Conservation (phyloP, 2,329 filamentous ascomycete genomes). For the Byssoonygena ceratinophila region DNA sequence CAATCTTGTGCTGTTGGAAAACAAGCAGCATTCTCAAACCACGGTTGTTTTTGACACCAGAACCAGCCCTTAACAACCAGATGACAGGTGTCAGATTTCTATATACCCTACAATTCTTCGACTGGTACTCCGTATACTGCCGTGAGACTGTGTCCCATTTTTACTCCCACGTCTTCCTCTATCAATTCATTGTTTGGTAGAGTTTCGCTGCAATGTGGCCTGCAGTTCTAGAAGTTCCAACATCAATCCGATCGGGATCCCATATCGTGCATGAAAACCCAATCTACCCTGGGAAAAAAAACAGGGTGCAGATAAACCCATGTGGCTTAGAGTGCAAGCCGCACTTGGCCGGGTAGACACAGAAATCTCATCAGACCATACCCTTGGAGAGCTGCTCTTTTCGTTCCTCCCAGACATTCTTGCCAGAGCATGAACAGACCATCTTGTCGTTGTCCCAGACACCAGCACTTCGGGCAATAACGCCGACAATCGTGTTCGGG, state of each 20-base stretch:
- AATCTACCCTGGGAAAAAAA: not conserved
- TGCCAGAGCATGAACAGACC: conserved; percentile 93
- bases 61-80: not conserved
- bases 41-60: not conserved
- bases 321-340: not conserved
- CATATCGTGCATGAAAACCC: not conserved
- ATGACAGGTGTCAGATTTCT: conserved; percentile 9
- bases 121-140: too few relatives aligned
- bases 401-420: conserved; percentile 96
- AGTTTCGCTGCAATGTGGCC: not conserved
- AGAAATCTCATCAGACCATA: conserved; percentile 54
- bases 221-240: conserved; percentile 1
- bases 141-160: too few relatives aligned
- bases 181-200: not conserved
- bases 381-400: conserved; percentile 80
- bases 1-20: not conserved
- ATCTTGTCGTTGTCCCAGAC: conserved; percentile 99
- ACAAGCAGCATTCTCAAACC: conserved; percentile 6
- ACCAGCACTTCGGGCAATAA: conserved; percentile 91
- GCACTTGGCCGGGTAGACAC: not conserved
- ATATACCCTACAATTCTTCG: not conserved
- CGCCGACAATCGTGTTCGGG: conserved; percentile 75
- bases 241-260: not conserved
- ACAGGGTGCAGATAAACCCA: not conserved
- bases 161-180: too few relatives aligned